A percentile compares a stretch with the other conserved stretches of the same genome.
phyloP scores from a whole-genome alignment of 2,329 filamentous ascomycete species.

The Thielaviopsis musarum region DNA sequence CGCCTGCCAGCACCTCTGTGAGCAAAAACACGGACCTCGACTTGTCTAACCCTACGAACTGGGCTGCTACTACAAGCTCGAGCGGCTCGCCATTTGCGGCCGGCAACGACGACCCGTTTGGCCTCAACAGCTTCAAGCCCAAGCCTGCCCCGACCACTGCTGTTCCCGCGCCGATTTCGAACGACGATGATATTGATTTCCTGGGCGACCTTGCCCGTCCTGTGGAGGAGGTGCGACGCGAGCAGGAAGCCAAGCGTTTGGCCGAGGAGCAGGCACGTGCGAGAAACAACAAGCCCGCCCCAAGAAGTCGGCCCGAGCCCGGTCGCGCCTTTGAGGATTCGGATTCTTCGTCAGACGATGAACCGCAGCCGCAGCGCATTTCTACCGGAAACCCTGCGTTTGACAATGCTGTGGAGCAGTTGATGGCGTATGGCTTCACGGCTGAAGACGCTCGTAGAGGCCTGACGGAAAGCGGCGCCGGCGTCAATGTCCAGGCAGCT shows the following conservation, averaged over 20 bases:
- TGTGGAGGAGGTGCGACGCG: conserved; percentile 43
- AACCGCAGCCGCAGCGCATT: conserved; percentile 21
- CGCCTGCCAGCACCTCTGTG: conserved; percentile 22
- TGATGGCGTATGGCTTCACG: conserved; percentile 90
- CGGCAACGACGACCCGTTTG: conserved; percentile 83
- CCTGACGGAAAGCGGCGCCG: conserved; percentile 62
- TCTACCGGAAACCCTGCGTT: conserved; percentile 21
- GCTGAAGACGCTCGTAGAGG: conserved; percentile 68
- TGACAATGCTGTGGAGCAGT: conserved; percentile 68
- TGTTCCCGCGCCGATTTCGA: conserved; percentile 16
- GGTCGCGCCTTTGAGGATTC: conserved; percentile 39
- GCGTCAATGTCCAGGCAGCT: conserved; percentile 67
- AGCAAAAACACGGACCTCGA: conserved; percentile 28
- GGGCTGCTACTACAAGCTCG: conserved; percentile 24
- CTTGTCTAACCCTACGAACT: conserved; percentile 36
- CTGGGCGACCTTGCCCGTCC: conserved; percentile 47
- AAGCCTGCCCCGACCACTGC: conserved; percentile 14
- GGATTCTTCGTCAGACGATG: conserved; percentile 30
- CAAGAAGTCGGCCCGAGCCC: conserved; percentile 25
- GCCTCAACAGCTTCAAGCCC: conserved; percentile 45
- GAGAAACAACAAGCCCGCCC: conserved; percentile 18
- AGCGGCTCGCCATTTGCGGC: conserved; percentile 26
- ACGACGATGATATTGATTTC: conserved; percentile 45
- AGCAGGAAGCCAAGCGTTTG: conserved; percentile 17
- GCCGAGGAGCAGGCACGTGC: conserved; percentile 11